A percentile compares a stretch with the other conserved stretches of the same genome.
Conservation (phyloP, 1,139 yeast genomes). For the Scheffersomyces titani region DNA sequence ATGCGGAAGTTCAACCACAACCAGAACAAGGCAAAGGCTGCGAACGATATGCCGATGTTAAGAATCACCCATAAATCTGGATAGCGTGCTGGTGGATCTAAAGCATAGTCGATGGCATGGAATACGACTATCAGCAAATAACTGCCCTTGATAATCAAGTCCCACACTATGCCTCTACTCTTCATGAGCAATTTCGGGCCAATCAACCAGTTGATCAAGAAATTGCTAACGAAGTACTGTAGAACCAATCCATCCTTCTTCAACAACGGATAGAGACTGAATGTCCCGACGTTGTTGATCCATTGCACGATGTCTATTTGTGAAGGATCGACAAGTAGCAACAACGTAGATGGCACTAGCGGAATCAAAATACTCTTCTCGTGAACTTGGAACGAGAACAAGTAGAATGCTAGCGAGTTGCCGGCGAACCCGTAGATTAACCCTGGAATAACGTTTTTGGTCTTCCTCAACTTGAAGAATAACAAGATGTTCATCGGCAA, state of each 20-base stretch:
- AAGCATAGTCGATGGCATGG: constrained; percentile 55
- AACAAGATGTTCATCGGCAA: constrained; percentile 46
- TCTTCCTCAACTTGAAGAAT: constrained; percentile 18
- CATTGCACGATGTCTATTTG: constrained; percentile 76
- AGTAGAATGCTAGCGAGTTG: constrained; percentile 82
- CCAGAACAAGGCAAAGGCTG: constrained; percentile 75
- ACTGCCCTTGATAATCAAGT: constrained; percentile 54
- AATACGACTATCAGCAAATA: constrained; percentile 55
- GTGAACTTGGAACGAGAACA: constrained; percentile 94
- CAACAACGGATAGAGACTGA: constrained; percentile 86
- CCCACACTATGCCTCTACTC: constrained; percentile 52
- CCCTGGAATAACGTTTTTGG: constrained; percentile 19
- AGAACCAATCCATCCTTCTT: constrained; percentile 70
- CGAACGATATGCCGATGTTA: constrained; percentile 73
- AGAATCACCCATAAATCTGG: constrained; percentile 89
- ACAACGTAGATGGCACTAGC: constrained; percentile 76
- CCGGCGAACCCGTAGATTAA: constrained; percentile 73
- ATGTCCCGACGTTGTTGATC: constrained; percentile 82
- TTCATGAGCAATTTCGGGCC: constrained; percentile 45
- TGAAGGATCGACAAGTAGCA: constrained; percentile 56
- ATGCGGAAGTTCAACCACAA: constrained; percentile 53
- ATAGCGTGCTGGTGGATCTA: constrained; percentile 56
- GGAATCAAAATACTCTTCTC: constrained; percentile 88
- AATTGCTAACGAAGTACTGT: constrained; percentile 65
- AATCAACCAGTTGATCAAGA: constrained; percentile 82